Base-by-base conservation (phyloP, 345 rosid species). In the Populus simonii region DNA sequence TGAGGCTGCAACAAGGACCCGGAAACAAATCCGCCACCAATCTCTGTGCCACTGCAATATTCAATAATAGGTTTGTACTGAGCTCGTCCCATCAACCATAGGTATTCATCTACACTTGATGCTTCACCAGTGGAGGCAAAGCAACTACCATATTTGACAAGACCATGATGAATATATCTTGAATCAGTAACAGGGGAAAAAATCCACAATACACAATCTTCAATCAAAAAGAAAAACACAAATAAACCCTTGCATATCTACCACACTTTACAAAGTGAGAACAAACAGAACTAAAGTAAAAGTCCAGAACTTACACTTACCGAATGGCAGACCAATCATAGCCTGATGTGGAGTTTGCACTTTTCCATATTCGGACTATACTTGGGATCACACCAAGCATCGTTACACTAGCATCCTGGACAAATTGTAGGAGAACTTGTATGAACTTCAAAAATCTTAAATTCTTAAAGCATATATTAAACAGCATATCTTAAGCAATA, bases 91-190 rank as follows among this genome's bases (percentile, higher is more conserved):
- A 91, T 96, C 81, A 96, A 79, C 98, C 99, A 96, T 73, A 96
- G 87, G 84, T 90, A 91, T 82, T 96, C 99, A 36, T 96, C 98
- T 16, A 89, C 91, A 74, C 87, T 93, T 39, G 99, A 96, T 74
- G 99, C 99, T 90, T 96, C 99, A 73, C 99, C 99, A n/a, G 92
- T 93, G 81, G 99, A 96, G 76, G 89, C 87, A 85, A 92, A 96
- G 84, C 97, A 96, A 82, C 99, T 93, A 77, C 73, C 73, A 76
- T 75, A 78, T 80, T 79, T 75, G 75, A 82, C 57, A 80, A 82
- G 63, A 45, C 51, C 51, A 45, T 45, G 47, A 80, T 57, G 72
- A 77, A 73, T 16, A 63, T 13, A 80, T 73, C 62, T 69, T 53
- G 79, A 45, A 62, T 83, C 62, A 84, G 68, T 55, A 47, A 20